Conservation (phyloP, 805 yeast species). For the Teunomyces aglyptinius region DNA sequence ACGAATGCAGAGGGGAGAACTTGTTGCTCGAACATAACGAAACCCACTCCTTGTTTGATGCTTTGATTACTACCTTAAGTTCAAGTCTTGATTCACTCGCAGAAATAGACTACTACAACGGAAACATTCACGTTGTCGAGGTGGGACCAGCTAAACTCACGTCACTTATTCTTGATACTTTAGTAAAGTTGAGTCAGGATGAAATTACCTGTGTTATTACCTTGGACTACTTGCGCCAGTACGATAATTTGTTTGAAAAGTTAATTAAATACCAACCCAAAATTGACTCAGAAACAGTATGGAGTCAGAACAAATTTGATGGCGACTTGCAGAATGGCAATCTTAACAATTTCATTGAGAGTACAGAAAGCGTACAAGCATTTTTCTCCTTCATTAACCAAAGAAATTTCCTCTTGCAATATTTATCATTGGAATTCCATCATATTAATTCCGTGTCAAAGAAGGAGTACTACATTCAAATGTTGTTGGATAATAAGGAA, state of each 20-base stretch:
- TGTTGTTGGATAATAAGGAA: constrained; percentile 50
- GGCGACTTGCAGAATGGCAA: constrained; percentile 32
- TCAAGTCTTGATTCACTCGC: constrained; percentile 45
- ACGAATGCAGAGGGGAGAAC: constrained; percentile 46
- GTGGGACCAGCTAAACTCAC: constrained; percentile 59
- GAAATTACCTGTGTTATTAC: constrained; percentile 52
- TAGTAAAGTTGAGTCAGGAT: constrained; percentile 60
- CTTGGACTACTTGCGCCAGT: constrained; percentile 51
- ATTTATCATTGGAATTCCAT: constrained; percentile 72
- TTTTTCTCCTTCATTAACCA: constrained; percentile 59
- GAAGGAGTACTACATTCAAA: constrained; percentile 49
- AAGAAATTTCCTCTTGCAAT: constrained; percentile 60
- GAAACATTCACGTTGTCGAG: constrained; percentile 36
- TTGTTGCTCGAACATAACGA: constrained; percentile 37
- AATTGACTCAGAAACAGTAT: constrained; percentile 51
- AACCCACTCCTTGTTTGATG: constrained; percentile 57
- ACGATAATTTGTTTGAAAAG: constrained; percentile 47
- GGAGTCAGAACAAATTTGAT: constrained; percentile 50
- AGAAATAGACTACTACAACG: constrained; percentile 33
- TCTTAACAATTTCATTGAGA: constrained; percentile 32
- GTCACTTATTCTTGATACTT: constrained; percentile 55
- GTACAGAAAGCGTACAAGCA: constrained; percentile 45
- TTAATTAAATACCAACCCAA: constrained; percentile 54
- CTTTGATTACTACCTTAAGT: constrained; percentile 50
- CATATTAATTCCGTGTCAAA: constrained; percentile 51